Evolutionary conservation across 1,139 yeast species (phyloP).

Genomic region (Pichia cactophila): DNA sequence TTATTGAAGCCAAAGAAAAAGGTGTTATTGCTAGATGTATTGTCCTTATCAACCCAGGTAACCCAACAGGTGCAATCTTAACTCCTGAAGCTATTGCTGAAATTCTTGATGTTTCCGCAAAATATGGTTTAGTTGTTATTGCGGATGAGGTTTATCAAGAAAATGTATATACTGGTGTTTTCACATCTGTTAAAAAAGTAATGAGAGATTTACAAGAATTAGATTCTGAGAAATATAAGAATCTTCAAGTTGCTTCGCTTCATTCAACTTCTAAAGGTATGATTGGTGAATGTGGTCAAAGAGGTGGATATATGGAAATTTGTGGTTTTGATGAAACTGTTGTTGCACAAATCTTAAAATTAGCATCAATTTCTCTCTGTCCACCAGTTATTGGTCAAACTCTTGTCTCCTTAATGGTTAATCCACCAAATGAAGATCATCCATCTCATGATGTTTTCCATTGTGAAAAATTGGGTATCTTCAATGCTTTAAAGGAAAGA

Average conservation of each 20-base stretch:
- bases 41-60: constrained; percentile 95
- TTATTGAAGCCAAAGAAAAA: constrained; percentile 42
- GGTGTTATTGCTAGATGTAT: constrained; percentile 68
- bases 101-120: constrained; percentile 72
- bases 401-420: constrained; percentile 82
- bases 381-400: constrained; percentile 95
- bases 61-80: constrained; percentile 90
- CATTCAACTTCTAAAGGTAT: constrained; percentile 97
- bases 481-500: constrained; percentile 52
- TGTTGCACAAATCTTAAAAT: constrained; percentile 62
- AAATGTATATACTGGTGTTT: constrained; percentile 65
- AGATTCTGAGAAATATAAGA: constrained; percentile 46
- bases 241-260: constrained; percentile 83
- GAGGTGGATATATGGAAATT: constrained; percentile 97
- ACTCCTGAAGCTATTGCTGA: constrained; percentile 57
- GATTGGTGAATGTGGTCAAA: constrained; percentile 97
- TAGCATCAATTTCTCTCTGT: constrained; percentile 85
- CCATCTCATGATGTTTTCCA: constrained; percentile 64
- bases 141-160: constrained; percentile 99
- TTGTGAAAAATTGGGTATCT: constrained; percentile 54
- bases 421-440: constrained; percentile 78
- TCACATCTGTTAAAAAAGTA: constrained; percentile 61
- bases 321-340: constrained; percentile 72
- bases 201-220: constrained; percentile 52
- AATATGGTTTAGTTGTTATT: constrained; percentile 73